Evolutionary conservation across 495 filamentous ascomycete genomes (phyloP).

Genomic region (Podospora pseudoanserina): DNA sequence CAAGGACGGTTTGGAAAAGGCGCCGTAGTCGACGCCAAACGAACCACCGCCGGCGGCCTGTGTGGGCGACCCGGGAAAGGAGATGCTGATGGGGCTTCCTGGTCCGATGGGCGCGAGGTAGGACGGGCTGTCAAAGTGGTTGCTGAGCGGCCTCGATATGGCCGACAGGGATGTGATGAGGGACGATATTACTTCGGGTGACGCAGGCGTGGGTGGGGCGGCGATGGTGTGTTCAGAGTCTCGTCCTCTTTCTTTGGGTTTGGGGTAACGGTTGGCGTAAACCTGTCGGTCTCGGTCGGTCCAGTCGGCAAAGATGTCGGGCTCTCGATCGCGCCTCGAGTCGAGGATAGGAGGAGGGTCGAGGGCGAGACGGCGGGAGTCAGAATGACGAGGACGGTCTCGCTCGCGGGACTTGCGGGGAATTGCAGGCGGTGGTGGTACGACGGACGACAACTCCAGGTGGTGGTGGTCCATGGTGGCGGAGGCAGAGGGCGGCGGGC

Average conservation of each 20-base stretch:
- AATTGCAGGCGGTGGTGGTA: constrained; percentile 25
- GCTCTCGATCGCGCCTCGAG: constrained; percentile 22
- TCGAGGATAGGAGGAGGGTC: constrained; percentile 18
- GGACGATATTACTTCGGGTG: constrained; percentile 89
- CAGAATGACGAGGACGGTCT: constrained; percentile 24
- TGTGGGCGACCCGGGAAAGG: constrained; percentile 46
- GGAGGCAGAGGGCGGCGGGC: constrained; percentile 21
- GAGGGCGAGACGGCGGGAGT: constrained; percentile 16
- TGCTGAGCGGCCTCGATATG: constrained; percentile 72
- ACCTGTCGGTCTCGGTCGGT: constrained; percentile 27
- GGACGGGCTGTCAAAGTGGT: constrained; percentile 60
- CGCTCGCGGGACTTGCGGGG: constrained; percentile 33
- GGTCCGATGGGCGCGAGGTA: constrained; percentile 29
- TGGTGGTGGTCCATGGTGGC: constrained; percentile 27
- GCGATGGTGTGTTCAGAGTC: constrained; percentile 28
- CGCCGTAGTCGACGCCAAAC: constrained; percentile 69
- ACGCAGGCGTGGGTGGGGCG: constrained; percentile 53
- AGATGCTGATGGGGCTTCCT: constrained; percentile 42
- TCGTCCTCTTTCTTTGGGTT: constrained; percentile 3
- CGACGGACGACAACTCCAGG: constrained; percentile 19
- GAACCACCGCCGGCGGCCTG: constrained; percentile 40
- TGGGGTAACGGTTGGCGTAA: constrained; percentile 29
- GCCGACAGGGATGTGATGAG: constrained; percentile 87
- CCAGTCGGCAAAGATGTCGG: constrained; percentile 32
- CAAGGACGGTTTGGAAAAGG: constrained; percentile 46